Evolutionary conservation across 441 rosid genomes (phyloP), one percentile per base, ranked within the genome.

Genomic region (Aquilaria agallochum): DNA sequence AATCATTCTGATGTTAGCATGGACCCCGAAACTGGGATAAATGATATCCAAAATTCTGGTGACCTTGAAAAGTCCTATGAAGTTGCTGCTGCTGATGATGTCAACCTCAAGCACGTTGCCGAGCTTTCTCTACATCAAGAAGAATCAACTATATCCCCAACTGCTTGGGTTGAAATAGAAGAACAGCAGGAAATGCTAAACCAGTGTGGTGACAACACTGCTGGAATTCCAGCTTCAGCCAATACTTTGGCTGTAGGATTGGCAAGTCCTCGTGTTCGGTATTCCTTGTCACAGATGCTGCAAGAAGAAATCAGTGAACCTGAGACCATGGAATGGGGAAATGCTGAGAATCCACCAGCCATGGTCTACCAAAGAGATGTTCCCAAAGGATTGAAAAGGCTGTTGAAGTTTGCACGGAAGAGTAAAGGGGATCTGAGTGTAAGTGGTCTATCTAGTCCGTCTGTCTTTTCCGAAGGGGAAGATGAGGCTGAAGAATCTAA

Each of bases 271-370:
- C 83, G 81, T 42, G 68, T 80, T 34, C 93, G 89, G 55, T 88
- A 87, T 74, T 87, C 93, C 52, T 66, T 87, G 51, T 87, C 89
- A 4, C 87, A 87, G 80, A 84, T 87, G 93, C 80, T 87, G 68
- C 93, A 80, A 78, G 89, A 87, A 80, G 89, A 87, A 66, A 83
- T 68, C 53, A 84, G 83, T 54, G 93, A 87, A 70, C 69, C 79
- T 65, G 93, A 87, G 56, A 68, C 70, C 32, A 62, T 40, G 11
- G 89, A 84, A 73, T 87, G 89, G 93, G 89, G 89, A 65, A 84
- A 78, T 69, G 89, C 86, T 14, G 93, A 86, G 73, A 80, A 82
- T 68, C 88, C 83, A n/a, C 89, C 86, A 30, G 71, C 83, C 51
- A 58, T 77, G 70, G 65, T 74, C 64, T 77, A 75, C 61, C 93